phyloP scores from a whole-genome alignment of 2,329 filamentous ascomycete species.

The Diaporthe ilicicola region DNA sequence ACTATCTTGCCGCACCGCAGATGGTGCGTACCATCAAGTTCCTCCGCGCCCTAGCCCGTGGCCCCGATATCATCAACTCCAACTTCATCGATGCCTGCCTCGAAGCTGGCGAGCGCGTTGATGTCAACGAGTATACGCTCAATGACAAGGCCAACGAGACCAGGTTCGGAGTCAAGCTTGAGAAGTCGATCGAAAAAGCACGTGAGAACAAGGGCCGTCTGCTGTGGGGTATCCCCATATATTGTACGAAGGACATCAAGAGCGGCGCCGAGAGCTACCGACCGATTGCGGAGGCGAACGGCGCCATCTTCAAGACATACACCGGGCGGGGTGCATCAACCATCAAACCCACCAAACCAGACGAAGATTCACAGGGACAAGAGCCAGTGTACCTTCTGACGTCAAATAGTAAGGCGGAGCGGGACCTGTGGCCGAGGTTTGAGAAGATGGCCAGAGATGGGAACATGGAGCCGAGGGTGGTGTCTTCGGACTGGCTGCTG shows the following conservation, averaged over 20 bases:
- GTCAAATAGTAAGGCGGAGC: conserved; percentile 72
- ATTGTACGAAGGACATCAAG: conserved; percentile 81
- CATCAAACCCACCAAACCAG: conserved; percentile 68
- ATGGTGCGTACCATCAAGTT: conserved; percentile 95
- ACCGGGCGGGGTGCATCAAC: conserved; percentile 75
- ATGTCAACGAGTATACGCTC: conserved; percentile 72
- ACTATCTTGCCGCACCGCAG: conserved; percentile 86
- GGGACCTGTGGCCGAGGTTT: conserved; percentile 81
- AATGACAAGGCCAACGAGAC: conserved; percentile 78
- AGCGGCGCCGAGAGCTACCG: conserved; percentile 87
- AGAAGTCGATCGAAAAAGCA: conserved; percentile 74
- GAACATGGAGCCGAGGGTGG: conserved; percentile 82
- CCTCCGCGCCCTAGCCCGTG: conserved; percentile 83
- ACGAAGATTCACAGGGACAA: conserved; percentile 68
- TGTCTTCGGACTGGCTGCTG: conserved; percentile 88
- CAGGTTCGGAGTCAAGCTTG: conserved; percentile 73
- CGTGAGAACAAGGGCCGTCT: conserved; percentile 80
- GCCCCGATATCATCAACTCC: conserved; percentile 79
- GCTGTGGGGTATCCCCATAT: conserved; percentile 79
- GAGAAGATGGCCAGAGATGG: conserved; percentile 79
- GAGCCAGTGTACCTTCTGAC: conserved; percentile 87
- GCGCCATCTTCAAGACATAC: conserved; percentile 83
- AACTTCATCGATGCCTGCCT: conserved; percentile 83
- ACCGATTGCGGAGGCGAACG: conserved; percentile 87
- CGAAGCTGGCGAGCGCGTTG: conserved; percentile 70